These are phyloP conservation scores for Lonicera japonica DNA, from an alignment of 129 eudicot genomes.

Conservation along the genomic window DNA sequence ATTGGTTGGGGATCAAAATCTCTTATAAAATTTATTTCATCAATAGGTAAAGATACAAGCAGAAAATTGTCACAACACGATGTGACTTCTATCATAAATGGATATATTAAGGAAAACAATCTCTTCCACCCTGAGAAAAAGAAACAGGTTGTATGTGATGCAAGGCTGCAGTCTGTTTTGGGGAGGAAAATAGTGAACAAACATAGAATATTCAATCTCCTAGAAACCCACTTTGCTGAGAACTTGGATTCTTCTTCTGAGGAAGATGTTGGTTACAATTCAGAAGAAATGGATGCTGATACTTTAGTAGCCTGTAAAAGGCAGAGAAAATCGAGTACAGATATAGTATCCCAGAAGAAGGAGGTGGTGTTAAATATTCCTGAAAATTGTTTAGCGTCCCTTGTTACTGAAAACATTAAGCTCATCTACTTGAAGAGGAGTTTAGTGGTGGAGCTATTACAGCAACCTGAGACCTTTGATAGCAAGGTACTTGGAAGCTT, in stretches of 20 bases:
- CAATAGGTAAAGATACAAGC: conserved; percentile 41
- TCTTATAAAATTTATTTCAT: conserved; percentile 50
- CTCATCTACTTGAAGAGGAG: conserved; percentile 66
- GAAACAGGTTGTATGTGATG: conserved; percentile 57
- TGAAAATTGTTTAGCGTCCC: conserved; percentile 43
- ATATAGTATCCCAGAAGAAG: conserved; percentile 22
- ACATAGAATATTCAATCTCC: conserved; percentile 33
- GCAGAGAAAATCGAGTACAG: conserved; percentile 26
- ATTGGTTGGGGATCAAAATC: conserved; percentile 68
- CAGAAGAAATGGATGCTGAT: conserved; percentile 28
- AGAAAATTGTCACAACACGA: conserved; percentile 48
- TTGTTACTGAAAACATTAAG: conserved; percentile 60
- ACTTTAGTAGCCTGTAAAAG: conserved; percentile 18
- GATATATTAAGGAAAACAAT: conserved; percentile 41
- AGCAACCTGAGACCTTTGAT: conserved; percentile 52
- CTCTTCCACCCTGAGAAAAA: conserved; percentile 46
- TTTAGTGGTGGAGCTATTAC: conserved; percentile 41
- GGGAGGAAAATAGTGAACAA: conserved; percentile 38
- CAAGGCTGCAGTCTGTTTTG: conserved; percentile 40
- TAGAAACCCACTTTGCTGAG: conserved; percentile 63
- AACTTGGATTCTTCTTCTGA: conserved; percentile 53
- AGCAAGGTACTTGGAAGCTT: conserved; percentile 62
- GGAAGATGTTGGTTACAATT: conserved; percentile 30
- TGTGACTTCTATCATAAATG: conserved; percentile 38
- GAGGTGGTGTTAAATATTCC: conserved; percentile 18